Conservation (phyloP, 768 basidiomycete genomes). For the Nidularia pulvinata region DNA sequence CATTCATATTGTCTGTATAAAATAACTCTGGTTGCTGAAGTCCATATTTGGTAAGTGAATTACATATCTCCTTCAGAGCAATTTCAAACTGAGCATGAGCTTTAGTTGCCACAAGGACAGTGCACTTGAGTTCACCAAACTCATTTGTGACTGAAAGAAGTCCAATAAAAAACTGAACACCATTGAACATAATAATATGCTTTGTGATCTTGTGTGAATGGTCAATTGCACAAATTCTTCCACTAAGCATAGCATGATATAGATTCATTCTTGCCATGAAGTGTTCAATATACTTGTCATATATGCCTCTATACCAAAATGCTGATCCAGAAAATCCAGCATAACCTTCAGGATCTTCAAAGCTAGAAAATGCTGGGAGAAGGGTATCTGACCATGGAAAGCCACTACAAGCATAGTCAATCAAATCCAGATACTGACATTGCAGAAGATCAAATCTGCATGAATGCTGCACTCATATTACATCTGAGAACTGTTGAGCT, state of each 20-base stretch:
- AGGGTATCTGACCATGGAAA: no score
- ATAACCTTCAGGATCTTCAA: no score
- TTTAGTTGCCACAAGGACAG: constrained; percentile 22
- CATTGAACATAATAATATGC: constrained; percentile 19
- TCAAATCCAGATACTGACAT: no score
- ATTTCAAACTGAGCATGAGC: constrained; percentile 18
- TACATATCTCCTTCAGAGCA: constrained; percentile 9
- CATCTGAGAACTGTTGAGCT: no score
- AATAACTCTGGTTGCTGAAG: constrained; percentile 6
- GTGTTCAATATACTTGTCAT: no score
- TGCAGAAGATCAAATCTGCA: no score
- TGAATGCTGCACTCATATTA: no score
- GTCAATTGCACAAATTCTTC: constrained; percentile 16
- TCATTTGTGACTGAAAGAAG: constrained; percentile 23
- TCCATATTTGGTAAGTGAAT: constrained; percentile 10
- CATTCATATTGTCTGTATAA: constrained; percentile 14
- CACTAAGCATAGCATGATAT: constrained; percentile 15
- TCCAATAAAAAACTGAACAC: constrained; percentile 18
- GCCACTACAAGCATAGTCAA: no score
- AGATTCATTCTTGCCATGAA: constrained; percentile 10
- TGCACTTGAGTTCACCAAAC: constrained; percentile 12
- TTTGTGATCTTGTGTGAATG: constrained; percentile 23
- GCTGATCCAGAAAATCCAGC: no score
- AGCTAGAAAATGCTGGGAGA: no score
- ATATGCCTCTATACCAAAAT: no score